phyloP scores from a whole-genome alignment of 78 protist genomes.

The Chrysochromulina parva region DNA sequence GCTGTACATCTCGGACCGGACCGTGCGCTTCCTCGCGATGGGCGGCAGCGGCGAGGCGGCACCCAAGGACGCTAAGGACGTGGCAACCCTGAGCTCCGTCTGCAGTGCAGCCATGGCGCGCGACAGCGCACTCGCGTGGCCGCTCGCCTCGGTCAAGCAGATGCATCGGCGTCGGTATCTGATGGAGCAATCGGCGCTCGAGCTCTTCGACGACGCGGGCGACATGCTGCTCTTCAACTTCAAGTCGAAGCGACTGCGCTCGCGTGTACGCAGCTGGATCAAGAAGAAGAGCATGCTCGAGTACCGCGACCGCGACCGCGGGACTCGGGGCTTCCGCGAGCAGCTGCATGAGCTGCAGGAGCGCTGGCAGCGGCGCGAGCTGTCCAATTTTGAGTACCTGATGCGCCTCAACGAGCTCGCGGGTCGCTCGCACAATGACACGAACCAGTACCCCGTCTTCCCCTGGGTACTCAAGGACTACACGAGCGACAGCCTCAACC shows the following conservation, averaged over 20 bases:
- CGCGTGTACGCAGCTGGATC: not conserved
- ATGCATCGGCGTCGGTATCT: not conserved
- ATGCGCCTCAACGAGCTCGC: conserved; percentile 19
- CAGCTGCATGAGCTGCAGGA: no score
- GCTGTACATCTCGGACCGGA: no score
- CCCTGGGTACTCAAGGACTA: conserved; percentile 83
- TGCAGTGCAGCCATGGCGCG: no score
- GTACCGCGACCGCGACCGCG: not conserved
- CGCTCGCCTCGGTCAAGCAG: not conserved
- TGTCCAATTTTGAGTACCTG: conserved; percentile 40
- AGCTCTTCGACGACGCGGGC: not conserved
- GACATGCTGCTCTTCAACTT: not conserved
- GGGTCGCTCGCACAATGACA: conserved; percentile 32
- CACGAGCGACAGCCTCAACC: conserved; percentile 64
- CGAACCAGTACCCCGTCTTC: conserved; percentile 45
- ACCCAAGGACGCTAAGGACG: no score
- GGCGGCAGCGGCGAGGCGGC: no score
- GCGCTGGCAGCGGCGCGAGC: conserved; percentile 1
- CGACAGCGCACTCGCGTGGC: no score
- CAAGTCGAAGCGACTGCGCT: not conserved
- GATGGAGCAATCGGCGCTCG: not conserved
- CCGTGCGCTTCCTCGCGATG: no score
- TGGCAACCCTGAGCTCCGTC: no score
- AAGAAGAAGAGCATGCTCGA: not conserved
- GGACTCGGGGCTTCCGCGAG: not conserved